A percentile compares a stretch with the other conserved stretches of the same genome.
These are phyloP conservation scores for Cocos nucifera DNA, from an alignment of 176 grass and related monocot species.

Conservation along the genomic window DNA sequence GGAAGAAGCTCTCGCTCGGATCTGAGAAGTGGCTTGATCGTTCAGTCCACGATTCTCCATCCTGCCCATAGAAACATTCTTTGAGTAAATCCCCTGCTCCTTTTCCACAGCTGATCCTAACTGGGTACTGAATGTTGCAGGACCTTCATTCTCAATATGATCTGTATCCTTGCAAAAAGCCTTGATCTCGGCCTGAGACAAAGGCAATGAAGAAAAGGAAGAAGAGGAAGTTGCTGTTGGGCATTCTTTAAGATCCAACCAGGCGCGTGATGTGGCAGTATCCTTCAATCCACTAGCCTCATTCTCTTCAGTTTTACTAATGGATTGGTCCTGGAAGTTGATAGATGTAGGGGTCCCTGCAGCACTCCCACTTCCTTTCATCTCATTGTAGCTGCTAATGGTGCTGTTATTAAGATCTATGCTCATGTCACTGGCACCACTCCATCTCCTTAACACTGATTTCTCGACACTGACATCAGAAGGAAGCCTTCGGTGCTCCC, in stretches of 20 bases:
- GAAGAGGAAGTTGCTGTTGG: constrained; percentile 11
- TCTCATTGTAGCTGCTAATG: constrained; percentile 44
- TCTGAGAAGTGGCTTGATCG: constrained; percentile 28
- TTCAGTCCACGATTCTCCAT: constrained; percentile 12
- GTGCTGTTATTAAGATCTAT: constrained; percentile 73
- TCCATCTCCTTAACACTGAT: constrained; percentile 78
- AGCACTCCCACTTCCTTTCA: constrained; percentile 51
- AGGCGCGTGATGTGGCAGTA: constrained; percentile 28
- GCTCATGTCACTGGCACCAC: constrained; percentile 91
- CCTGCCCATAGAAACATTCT: background rate
- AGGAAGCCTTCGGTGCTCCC: constrained; percentile 72
- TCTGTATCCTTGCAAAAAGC: constrained; percentile 22
- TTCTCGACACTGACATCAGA: constrained; percentile 85
- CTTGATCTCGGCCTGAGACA: constrained; percentile 5
- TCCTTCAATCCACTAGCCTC: constrained; percentile 34
- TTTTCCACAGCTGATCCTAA: constrained; percentile 32
- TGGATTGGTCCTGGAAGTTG: constrained; percentile 35
- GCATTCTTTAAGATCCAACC: constrained; percentile 37
- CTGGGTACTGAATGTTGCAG: constrained; percentile 25
- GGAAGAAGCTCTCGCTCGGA: constrained; percentile 34
- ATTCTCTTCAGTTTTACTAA: constrained; percentile 27
- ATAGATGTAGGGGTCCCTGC: constrained; percentile 52
- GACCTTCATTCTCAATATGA: constrained; percentile 29
- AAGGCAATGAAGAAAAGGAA: constrained; percentile 6
- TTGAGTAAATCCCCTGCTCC: constrained; percentile 12